Conservation (phyloP, 1,284 basidiomycete species). For the Cryptococcus sp. region DNA sequence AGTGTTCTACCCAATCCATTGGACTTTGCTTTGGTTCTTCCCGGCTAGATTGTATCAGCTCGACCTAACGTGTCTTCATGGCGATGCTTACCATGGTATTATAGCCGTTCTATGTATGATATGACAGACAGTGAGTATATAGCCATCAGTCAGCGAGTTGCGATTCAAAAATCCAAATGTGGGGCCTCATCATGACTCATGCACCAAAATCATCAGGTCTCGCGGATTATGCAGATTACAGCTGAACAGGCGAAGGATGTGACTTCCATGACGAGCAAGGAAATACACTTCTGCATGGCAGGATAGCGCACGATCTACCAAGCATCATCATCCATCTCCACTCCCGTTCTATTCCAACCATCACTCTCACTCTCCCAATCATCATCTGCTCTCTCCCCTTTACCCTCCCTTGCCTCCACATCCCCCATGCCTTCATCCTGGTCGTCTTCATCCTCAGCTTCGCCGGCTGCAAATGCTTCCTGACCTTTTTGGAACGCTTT, state of each 20-base stretch:
- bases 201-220: neutral
- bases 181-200: too few species aligned
- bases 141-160: too few species aligned
- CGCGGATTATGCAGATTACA: too few species aligned
- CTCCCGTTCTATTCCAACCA: conserved; percentile 28
- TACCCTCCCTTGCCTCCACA: conserved; percentile 11
- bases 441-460: conserved; percentile 12
- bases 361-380: conserved; percentile 34
- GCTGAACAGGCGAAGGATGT: too few species aligned
- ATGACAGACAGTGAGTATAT: neutral
- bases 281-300: too few species aligned
- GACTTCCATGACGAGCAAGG: too few species aligned
- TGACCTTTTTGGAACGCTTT: conserved; percentile 31
- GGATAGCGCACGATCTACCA: conserved; percentile 9
- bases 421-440: neutral
- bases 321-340: conserved; percentile 21
- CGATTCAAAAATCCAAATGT: too few species aligned
- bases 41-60: neutral
- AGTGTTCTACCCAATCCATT: conserved; percentile 83
- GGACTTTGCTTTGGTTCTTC: conserved; percentile 37
- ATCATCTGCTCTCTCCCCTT: conserved; percentile 13
- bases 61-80: neutral
- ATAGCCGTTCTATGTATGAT: neutral
- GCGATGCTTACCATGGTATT: neutral
- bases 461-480: conserved; percentile 29